Conservation (phyloP, 2,329 filamentous ascomycete species). For the Neofusicoccum laricinum region DNA sequence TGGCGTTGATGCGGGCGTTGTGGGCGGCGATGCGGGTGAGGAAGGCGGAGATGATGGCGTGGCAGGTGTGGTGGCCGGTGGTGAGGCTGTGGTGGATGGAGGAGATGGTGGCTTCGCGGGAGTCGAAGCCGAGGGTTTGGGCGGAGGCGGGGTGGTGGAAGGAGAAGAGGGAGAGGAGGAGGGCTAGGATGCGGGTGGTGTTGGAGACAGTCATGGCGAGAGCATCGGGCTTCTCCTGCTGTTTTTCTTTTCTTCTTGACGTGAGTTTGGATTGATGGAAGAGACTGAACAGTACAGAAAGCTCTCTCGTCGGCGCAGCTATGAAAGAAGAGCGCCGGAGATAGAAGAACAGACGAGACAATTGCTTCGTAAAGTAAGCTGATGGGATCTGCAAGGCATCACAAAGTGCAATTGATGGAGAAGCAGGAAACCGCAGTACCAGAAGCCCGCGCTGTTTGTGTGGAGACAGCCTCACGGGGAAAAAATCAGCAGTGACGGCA, state of each 20-base stretch:
- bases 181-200: background rate
- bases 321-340: background rate
- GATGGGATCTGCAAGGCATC: background rate
- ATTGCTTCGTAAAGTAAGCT: background rate
- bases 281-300: too few species aligned
- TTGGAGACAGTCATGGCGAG: background rate
- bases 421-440: background rate
- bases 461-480: background rate
- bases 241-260: background rate
- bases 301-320: background rate
- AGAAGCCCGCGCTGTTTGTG: too few species aligned
- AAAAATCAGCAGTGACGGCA: background rate
- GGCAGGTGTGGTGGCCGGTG: constrained; percentile 53
- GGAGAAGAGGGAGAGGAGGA: background rate
- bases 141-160: background rate
- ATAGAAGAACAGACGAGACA: background rate
- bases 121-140: constrained; percentile 45
- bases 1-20: constrained; percentile 57
- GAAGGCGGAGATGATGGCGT: constrained; percentile 54
- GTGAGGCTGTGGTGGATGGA: constrained; percentile 56
- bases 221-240: background rate
- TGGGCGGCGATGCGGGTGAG: constrained; percentile 56
- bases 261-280: background rate
- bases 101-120: constrained; percentile 58
- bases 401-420: background rate